These are phyloP conservation scores for Alternaria atra DNA, from an alignment of 2,329 filamentous ascomycete species.

Conservation along the genomic window DNA sequence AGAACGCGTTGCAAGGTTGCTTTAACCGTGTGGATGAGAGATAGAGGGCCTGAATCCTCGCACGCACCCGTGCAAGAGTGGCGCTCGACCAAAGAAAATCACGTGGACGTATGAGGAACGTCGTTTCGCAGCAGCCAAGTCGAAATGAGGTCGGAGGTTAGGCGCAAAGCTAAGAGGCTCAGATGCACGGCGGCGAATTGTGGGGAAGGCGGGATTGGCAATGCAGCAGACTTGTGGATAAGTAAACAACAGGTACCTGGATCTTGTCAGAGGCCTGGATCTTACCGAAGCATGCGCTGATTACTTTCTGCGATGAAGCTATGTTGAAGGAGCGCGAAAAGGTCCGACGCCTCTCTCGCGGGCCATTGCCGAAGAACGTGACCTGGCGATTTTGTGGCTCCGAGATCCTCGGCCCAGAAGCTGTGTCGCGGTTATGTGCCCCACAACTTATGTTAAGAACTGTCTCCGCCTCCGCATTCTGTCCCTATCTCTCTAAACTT, in stretches of 20 bases:
- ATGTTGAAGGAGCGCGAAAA: not conserved
- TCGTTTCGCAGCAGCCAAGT: not conserved
- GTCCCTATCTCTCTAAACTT: slow-evolving; percentile 1
- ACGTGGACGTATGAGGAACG: not conserved
- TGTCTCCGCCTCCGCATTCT: slow-evolving; percentile 26
- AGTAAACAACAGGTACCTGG: not conserved
- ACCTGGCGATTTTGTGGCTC: slow-evolving; percentile 13
- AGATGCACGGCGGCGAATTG: slow-evolving; percentile 6
- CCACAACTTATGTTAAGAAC: slow-evolving; percentile 28
- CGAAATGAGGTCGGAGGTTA: slow-evolving; percentile 6
- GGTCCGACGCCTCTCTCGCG: not conserved
- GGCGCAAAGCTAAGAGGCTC: not conserved
- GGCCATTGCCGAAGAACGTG: slow-evolving; percentile 18
- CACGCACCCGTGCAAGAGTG: not conserved
- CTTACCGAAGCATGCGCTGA: not conserved
- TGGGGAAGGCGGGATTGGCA: slow-evolving; percentile 6
- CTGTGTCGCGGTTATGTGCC: slow-evolving; percentile 11
- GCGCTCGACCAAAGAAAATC: too few species aligned
- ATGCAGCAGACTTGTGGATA: not conserved
- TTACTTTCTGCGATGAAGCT: not conserved
- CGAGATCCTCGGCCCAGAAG: slow-evolving; percentile 21
- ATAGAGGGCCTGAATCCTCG: not conserved
- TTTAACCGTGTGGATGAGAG: not conserved
- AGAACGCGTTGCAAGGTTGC: not conserved
- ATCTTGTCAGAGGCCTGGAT: not conserved